Percentiles rank a stretch among this genome's conserved stretches.
phyloP scores from a whole-genome alignment of 371 early-diverging fungal species.

The Apophysomyces variabilis region DNA sequence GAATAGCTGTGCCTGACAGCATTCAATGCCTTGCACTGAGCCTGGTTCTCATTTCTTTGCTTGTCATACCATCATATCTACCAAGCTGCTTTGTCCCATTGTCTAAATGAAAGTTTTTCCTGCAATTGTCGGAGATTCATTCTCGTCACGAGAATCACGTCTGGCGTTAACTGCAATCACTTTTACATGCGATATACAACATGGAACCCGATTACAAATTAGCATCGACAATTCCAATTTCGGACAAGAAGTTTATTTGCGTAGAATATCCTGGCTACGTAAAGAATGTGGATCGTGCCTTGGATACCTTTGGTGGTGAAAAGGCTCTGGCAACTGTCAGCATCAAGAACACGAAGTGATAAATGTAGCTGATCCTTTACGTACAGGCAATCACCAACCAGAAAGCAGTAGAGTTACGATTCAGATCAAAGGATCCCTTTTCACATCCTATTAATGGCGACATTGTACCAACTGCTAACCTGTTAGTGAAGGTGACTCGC shows the following conservation, averaged over 20 bases:
- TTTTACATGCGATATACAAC: no score
- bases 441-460: slow-evolving; percentile 68
- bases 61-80: no score
- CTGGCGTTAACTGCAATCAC: no score
- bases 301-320: slow-evolving; percentile 59
- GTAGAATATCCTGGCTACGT: slow-evolving; percentile 70
- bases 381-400: slow-evolving; percentile 19
- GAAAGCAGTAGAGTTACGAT: slow-evolving; percentile 50
- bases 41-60: no score
- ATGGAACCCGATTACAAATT: background rate
- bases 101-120: no score
- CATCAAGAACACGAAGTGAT: background rate
- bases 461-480: slow-evolving; percentile 48
- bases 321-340: slow-evolving; percentile 37
- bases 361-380: background rate
- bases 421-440: slow-evolving; percentile 62
- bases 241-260: slow-evolving; percentile 41
- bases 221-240: slow-evolving; percentile 19
- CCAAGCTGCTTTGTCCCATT: no score
- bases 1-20: no score
- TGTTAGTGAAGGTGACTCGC: slow-evolving; percentile 66
- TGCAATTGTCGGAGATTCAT: no score
- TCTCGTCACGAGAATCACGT: no score
- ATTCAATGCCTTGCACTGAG: no score
- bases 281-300: slow-evolving; percentile 41